phyloP scores from a whole-genome alignment of 1,139 yeast genomes.

The Candida buenavistaensis region DNA sequence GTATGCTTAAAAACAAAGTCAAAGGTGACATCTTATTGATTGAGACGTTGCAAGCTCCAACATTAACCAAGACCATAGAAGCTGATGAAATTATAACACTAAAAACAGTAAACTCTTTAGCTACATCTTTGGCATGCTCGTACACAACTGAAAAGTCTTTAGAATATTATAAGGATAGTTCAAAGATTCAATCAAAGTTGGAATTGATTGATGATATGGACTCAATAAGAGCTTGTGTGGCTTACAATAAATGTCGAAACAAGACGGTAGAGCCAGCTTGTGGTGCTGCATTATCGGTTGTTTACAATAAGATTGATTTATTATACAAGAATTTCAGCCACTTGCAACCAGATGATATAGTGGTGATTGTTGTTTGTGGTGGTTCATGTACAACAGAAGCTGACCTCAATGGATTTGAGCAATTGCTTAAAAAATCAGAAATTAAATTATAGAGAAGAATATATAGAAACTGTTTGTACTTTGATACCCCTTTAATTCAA shows the following conservation, averaged over 20 bases:
- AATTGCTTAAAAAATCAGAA: slow-evolving; percentile 14
- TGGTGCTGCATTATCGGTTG: slow-evolving; percentile 64
- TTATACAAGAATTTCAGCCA: slow-evolving; percentile 31
- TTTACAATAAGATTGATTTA: slow-evolving; percentile 39
- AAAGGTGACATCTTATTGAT: slow-evolving; percentile 51
- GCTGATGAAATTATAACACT: slow-evolving; percentile 46
- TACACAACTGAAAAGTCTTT: slow-evolving; percentile 50
- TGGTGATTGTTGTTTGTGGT: slow-evolving; percentile 65
- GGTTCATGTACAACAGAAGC: slow-evolving; percentile 47
- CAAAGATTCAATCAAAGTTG: slow-evolving; percentile 32
- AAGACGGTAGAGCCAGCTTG: slow-evolving; percentile 72
- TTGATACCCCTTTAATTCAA: too few species aligned
- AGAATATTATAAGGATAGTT: slow-evolving; percentile 35
- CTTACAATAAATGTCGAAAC: slow-evolving; percentile 48
- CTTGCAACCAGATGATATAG: slow-evolving; percentile 45
- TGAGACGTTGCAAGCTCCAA: slow-evolving; percentile 64
- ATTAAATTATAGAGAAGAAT: slow-evolving; percentile 15
- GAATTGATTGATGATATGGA: slow-evolving; percentile 55
- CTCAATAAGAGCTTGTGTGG: slow-evolving; percentile 51
- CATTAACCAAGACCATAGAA: slow-evolving; percentile 49
- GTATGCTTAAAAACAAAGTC: slow-evolving; percentile 45
- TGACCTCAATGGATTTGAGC: slow-evolving; percentile 17
- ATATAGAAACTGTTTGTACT: too few species aligned
- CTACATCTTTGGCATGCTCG: slow-evolving; percentile 63
- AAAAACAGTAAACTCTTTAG: slow-evolving; percentile 51